These are phyloP conservation scores for Anisodus acutangulus DNA, from an alignment of 257 asterid species.

Conservation along the genomic window DNA sequence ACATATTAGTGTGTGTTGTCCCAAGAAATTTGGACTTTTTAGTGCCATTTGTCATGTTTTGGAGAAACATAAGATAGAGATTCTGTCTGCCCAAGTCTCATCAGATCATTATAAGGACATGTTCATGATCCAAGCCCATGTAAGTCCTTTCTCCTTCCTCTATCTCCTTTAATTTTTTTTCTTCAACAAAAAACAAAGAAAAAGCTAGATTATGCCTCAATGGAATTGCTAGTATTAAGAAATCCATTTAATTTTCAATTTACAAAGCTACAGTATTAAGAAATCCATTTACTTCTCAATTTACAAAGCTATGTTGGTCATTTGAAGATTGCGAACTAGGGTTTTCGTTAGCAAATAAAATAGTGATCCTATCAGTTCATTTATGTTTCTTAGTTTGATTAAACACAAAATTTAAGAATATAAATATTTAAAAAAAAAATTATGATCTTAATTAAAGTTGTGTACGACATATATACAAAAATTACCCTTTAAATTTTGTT, in stretches of 20 bases:
- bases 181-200: neutral
- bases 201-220: neutral
- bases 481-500: too few species aligned
- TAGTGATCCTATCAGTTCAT: too few species aligned
- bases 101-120: slow-evolving; percentile 38
- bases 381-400: neutral
- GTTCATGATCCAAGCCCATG: slow-evolving; percentile 43
- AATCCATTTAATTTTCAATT: too few species aligned
- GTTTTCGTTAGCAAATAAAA: neutral
- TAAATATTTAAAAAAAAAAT: neutral
- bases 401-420: neutral
- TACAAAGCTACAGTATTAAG: too few species aligned
- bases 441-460: too few species aligned
- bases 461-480: too few species aligned
- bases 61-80: slow-evolving; percentile 49
- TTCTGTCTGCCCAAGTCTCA: slow-evolving; percentile 45
- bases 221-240: too few species aligned
- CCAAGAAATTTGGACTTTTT: slow-evolving; percentile 37
- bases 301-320: neutral
- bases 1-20: slow-evolving; percentile 45
- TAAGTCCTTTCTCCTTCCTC: slow-evolving; percentile 32
- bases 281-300: too few species aligned
- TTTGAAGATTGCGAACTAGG: slow-evolving; percentile 1
- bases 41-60: slow-evolving; percentile 36
- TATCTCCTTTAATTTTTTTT: neutral